These are phyloP conservation scores for Ophiostoma sp. DNA, from an alignment of 2,329 filamentous ascomycete species.

Conservation along the genomic window DNA sequence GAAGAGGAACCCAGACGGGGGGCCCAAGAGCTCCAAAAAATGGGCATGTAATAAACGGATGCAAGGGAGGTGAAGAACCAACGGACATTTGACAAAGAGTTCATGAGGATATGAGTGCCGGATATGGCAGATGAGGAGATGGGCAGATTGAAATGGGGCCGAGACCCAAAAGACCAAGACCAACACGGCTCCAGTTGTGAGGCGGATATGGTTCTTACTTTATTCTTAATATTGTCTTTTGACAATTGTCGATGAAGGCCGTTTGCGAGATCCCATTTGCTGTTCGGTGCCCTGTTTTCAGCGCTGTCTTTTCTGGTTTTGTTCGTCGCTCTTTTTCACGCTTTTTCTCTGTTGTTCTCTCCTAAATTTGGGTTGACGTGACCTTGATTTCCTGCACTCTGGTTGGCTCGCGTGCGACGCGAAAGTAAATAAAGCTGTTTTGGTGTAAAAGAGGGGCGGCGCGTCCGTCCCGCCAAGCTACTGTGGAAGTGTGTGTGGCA, in stretches of 20 bases:
- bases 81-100: neutral
- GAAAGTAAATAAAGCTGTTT: constrained; percentile 26
- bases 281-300: neutral
- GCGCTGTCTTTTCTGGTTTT: neutral
- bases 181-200: neutral
- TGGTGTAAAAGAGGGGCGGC: constrained; percentile 6
- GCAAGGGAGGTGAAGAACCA: constrained; percentile 4
- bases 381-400: neutral
- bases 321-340: neutral
- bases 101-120: neutral
- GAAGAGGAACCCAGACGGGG: neutral
- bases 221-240: neutral
- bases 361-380: neutral
- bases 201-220: neutral
- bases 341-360: neutral
- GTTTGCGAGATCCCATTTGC: neutral
- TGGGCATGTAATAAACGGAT: neutral
- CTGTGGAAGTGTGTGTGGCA: neutral
- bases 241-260: neutral
- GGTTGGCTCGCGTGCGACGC: constrained; percentile 20
- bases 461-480: neutral
- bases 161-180: neutral
- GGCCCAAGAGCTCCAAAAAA: neutral
- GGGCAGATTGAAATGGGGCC: neutral
- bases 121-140: neutral